Percentiles rank a stretch among this genome's conserved stretches.
phyloP scores from a whole-genome alignment of 208 protist genomes.

The Acanthamoeba castellanii region DNA sequence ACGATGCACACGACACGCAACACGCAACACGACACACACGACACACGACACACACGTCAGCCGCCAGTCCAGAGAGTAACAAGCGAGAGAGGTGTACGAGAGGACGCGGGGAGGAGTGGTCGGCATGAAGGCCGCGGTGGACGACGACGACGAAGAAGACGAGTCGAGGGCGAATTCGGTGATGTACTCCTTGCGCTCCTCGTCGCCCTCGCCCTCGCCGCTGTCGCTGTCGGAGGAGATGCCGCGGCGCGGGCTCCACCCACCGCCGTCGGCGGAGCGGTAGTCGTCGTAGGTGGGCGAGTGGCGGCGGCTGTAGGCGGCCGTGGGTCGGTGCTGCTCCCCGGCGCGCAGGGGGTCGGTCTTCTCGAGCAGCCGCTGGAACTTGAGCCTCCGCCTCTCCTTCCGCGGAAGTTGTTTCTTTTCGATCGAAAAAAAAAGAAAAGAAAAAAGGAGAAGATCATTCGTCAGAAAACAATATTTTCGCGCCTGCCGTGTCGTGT shows the following conservation, averaged over 20 bases:
- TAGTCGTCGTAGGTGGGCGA: slow-evolving; percentile 42
- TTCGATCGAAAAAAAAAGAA: no score
- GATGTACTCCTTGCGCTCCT: slow-evolving; percentile 19
- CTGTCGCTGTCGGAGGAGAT: slow-evolving; percentile 26
- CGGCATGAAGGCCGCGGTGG: not conserved
- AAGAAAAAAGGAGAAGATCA: no score
- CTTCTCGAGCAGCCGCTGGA: slow-evolving; percentile 43
- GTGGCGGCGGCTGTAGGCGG: slow-evolving; percentile 16
- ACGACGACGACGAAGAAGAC: not conserved
- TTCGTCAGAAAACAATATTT: no score
- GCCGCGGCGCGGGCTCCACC: not conserved
- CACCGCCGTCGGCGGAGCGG: not conserved
- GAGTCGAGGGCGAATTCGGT: slow-evolving; percentile 14
- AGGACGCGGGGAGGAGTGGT: slow-evolving; percentile 6
- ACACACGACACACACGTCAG: not conserved
- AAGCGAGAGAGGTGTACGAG: not conserved
- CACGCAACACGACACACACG: not conserved
- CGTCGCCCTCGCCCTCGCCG: not conserved
- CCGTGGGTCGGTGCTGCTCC: not conserved
- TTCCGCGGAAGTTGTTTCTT: not conserved
- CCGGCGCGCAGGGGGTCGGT: not conserved
- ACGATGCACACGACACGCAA: not conserved
- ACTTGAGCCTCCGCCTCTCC: slow-evolving; percentile 6
- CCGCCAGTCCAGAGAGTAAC: no score
- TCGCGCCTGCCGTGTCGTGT: not conserved